These are phyloP conservation scores for Flaveria trinervia DNA, from an alignment of 129 eudicot species.

Conservation along the genomic window DNA sequence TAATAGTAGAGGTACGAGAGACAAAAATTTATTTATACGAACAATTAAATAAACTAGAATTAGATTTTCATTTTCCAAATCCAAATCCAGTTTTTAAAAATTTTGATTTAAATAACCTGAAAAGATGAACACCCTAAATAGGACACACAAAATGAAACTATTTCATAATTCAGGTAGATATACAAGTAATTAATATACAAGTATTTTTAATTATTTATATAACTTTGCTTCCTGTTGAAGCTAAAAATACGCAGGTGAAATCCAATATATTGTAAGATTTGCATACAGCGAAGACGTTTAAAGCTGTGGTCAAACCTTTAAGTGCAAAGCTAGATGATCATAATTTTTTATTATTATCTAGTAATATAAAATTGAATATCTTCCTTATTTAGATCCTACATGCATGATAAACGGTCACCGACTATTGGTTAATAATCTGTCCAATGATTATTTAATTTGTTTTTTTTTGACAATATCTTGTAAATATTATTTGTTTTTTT, in stretches of 20 bases:
- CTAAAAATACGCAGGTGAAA: not conserved
- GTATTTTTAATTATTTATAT: not conserved
- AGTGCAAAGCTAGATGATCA: conserved; percentile 34
- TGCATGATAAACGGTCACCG: not conserved
- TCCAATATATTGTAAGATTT: not conserved
- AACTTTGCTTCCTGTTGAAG: conserved; percentile 13
- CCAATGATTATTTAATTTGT: not conserved
- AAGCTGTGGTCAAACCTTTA: conserved; percentile 39
- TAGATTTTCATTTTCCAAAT: no score
- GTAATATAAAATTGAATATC: not conserved
- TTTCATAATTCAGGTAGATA: not conserved
- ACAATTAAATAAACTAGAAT: no score
- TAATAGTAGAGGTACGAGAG: no score
- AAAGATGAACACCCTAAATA: no score
- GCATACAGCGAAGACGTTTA: conserved; percentile 22
- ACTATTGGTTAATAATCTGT: not conserved
- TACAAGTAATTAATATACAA: not conserved
- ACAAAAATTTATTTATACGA: no score
- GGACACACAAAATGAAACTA: no score
- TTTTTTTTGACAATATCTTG: not conserved
- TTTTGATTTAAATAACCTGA: not conserved
- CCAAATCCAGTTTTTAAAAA: no score
- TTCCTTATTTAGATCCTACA: not conserved
- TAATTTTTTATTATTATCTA: not conserved
- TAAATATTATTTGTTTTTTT: not conserved